Base-by-base conservation (phyloP, 192 early-diverging fungal genomes). In the Backusella sp. region DNA sequence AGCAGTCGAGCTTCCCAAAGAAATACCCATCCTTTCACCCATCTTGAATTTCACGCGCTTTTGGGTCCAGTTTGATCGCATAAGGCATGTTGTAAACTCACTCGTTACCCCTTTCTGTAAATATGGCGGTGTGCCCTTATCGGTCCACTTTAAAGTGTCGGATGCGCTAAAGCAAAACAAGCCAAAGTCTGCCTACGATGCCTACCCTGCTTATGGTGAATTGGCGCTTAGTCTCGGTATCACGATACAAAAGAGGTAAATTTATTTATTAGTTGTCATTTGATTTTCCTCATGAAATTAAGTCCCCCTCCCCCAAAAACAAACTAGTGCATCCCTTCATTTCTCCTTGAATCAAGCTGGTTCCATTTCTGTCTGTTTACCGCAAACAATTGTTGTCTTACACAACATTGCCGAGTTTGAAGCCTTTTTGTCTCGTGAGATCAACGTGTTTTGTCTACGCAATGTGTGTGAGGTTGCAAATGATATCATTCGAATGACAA, bases 241-340 rank as follows among this genome's bases (percentile, higher is more conserved):
- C 35, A 77, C 68, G 36, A 66, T 83, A 8, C 66, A 77, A 28
- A 79, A 83, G 74, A 78, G 77, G 82, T 83, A 79, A 72, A 28
- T 32, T 32, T 11, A 39, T 39, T 39, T 39, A 8, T 39, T 39
- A 39, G 9, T 39, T 39, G 37, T 11, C 0, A 32, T 32, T 32
- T 32, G 32, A 39, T 39, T 39, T 37, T 37, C 7, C 9, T 8
- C 9, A 39, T 39, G 11, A 42, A 37, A 66, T 14, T 41, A 35
- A 32, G 32, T 3, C 32, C 28, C 28, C 28, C 28, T 3, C 28
- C 28, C 28, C 28, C 28, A 28, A 32, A 32, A 59, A 49, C 52
- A 15, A 15, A n/a, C 11, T 67, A 83, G 81, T 1, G 75, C 53
- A 39, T 76, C 70, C 14, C 49, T 83, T 49, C 77, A 67, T 6